A percentile compares a stretch with the other conserved stretches of the same genome.
These are phyloP conservation scores for Beta lomatogona DNA, from an alignment of 179 eudicot species.

Conservation along the genomic window DNA sequence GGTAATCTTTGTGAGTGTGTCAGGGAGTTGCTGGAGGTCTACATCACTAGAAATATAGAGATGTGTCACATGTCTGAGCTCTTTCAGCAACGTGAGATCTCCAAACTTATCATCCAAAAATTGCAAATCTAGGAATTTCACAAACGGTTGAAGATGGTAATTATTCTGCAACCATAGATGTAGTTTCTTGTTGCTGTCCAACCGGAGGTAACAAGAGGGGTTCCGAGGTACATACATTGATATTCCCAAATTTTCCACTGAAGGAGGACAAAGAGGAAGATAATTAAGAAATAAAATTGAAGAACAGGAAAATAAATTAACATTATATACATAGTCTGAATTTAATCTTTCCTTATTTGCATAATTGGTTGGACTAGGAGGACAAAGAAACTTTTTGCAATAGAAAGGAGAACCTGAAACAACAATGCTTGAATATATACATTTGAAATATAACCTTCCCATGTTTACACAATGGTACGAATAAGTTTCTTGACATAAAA, in stretches of 20 bases:
- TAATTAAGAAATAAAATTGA: too few species aligned
- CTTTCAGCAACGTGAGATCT: not conserved
- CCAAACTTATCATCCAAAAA: not conserved
- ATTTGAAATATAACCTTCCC: too few species aligned
- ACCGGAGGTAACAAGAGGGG: not conserved
- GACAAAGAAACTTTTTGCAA: too few species aligned
- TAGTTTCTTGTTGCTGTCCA: not conserved
- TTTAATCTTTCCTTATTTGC: too few species aligned
- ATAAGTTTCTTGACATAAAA: too few species aligned
- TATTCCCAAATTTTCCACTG: not conserved
- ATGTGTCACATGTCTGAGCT: not conserved
- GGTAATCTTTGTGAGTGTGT: not conserved
- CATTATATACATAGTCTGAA: too few species aligned
- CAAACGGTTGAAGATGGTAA: not conserved
- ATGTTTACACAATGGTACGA: too few species aligned
- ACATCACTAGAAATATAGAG: not conserved
- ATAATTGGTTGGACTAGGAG: too few species aligned
- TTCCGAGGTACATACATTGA: not conserved
- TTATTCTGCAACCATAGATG: not conserved
- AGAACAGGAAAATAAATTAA: too few species aligned
- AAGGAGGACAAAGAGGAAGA: not conserved
- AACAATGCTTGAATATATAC: too few species aligned
- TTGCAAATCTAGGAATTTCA: not conserved
- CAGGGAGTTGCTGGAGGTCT: not conserved
- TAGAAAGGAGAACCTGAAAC: too few species aligned